Percentiles rank a stretch among this genome's conserved stretches.
phyloP scores from a whole-genome alignment of 2,329 filamentous ascomycete genomes.

The Aspergillus aculeatus region DNA sequence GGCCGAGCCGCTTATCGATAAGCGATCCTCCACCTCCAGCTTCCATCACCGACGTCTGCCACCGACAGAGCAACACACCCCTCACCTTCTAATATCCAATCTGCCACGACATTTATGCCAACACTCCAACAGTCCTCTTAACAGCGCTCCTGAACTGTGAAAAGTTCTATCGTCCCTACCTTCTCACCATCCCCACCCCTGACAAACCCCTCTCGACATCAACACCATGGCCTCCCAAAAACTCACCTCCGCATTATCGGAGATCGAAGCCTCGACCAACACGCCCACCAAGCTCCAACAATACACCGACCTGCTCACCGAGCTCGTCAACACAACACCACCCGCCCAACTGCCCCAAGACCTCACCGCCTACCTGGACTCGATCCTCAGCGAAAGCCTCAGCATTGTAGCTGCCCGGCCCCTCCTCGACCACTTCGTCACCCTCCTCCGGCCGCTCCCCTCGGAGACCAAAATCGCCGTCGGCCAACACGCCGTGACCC shows the following conservation, averaged over 20 bases:
- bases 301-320: slow-evolving; percentile 59
- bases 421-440: slow-evolving; percentile 69
- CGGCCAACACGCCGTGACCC: slow-evolving; percentile 68
- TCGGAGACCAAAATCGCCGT: slow-evolving; percentile 69
- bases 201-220: too few species aligned
- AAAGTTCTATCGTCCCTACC: neutral
- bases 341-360: slow-evolving; percentile 55
- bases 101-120: neutral
- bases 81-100: neutral
- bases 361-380: slow-evolving; percentile 66
- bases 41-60: neutral
- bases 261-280: slow-evolving; percentile 50
- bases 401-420: slow-evolving; percentile 74
- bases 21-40: slow-evolving; percentile 15
- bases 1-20: slow-evolving; percentile 26
- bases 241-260: slow-evolving; percentile 49
- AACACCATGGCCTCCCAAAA: slow-evolving; percentile 50
- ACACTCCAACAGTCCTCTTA: neutral
- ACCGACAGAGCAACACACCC: neutral
- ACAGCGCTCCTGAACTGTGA: neutral
- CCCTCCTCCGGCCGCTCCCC: slow-evolving; percentile 54
- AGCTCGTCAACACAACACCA: slow-evolving; percentile 49
- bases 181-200: neutral
- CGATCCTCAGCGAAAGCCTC: slow-evolving; percentile 67
- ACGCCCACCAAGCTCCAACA: slow-evolving; percentile 53